Base-by-base conservation (phyloP, 2,329 filamentous ascomycete genomes). In the Beauveria asiatica region DNA sequence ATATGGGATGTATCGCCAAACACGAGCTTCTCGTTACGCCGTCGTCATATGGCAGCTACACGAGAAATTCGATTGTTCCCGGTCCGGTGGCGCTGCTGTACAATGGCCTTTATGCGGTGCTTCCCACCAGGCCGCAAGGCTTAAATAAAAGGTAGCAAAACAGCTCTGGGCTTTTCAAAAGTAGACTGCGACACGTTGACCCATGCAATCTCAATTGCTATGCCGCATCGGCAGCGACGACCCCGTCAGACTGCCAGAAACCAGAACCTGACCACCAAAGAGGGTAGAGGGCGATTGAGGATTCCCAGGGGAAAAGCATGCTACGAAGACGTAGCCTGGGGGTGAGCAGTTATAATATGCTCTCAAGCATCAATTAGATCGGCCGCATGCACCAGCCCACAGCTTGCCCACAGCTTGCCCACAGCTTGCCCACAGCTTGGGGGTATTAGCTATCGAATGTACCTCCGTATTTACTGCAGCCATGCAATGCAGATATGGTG, bases 171-270 rank as follows among this genome's bases (percentile, higher is more conserved):
- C 23, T 8, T 19, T 17, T 42, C 17, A 37, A 41, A 25, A 30
- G 33, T 54, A 27, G 51, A 25, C 37, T 21, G 48, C 46, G 59
- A 23, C 53, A 27, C 19, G 9, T 13, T 54, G 17, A 42, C 25
- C 45, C 45, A 30, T 57, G 7, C 37, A 21, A 13, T 39, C 23
- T 46, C 21, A 57, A 53, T 52, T 19, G n/a, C 27, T 45, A 52
- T 46, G 21, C 53, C 39, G 48, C 59, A 61, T 57, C 53, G 59
- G 41, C 46, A 57, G 52, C 59, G 48, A 46, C 11, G 21, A 41
- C 41, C 53, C 48, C 42, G 46, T 25, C 44, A 54, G 42, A 45
- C 10, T 44, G 44, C 39, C 10, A 41, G 37, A 52, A 45, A 19
- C 30, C 33, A 30, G 16, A 58, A 19, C 42, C 41, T 30, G 27